phyloP scores from a whole-genome alignment of 2,329 filamentous ascomycete genomes.

The Rasamsonia emersonii region DNA sequence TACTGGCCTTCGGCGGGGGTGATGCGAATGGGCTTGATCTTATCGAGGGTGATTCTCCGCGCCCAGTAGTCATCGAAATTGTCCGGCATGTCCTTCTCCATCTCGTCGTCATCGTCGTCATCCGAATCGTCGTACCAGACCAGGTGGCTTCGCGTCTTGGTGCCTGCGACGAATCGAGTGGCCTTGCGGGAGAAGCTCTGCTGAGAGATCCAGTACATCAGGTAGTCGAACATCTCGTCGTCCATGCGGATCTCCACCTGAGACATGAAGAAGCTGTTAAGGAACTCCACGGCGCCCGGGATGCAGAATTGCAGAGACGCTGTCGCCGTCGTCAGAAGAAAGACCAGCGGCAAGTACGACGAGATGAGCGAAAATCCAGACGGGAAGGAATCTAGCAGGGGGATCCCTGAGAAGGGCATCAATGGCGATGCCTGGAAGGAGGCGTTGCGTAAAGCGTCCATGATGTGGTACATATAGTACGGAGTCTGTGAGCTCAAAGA shows the following conservation, averaged over 20 bases:
- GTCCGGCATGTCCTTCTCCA: constrained; percentile 35
- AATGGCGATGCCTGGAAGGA: too few relatives aligned
- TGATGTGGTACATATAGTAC: too few relatives aligned
- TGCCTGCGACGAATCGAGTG: constrained; percentile 57
- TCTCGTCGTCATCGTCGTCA: constrained; percentile 22
- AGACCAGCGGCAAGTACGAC: constrained; percentile 51
- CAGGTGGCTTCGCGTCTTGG: constrained; percentile 41
- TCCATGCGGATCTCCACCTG: constrained; percentile 59
- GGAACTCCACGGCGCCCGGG: constrained; percentile 38
- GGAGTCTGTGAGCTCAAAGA: too few relatives aligned
- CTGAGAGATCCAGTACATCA: constrained; percentile 60
- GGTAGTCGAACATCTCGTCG: constrained; percentile 64
- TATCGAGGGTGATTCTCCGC: constrained; percentile 29
- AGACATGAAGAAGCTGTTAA: constrained; percentile 53
- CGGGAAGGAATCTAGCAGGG: constrained; percentile 4
- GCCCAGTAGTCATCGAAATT: constrained; percentile 34
- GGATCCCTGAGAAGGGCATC: too few relatives aligned
- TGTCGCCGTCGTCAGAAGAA: constrained; percentile 42
- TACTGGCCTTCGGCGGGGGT: constrained; percentile 61
- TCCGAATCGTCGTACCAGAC: constrained; percentile 22
- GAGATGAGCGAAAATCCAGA: constrained; percentile 33
- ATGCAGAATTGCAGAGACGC: constrained; percentile 48
- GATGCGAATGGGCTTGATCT: constrained; percentile 38
- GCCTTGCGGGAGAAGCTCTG: constrained; percentile 54
- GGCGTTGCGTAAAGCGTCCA: too few relatives aligned